Conservation (phyloP, 345 rosid genomes). For the Clarkia xantiana region DNA sequence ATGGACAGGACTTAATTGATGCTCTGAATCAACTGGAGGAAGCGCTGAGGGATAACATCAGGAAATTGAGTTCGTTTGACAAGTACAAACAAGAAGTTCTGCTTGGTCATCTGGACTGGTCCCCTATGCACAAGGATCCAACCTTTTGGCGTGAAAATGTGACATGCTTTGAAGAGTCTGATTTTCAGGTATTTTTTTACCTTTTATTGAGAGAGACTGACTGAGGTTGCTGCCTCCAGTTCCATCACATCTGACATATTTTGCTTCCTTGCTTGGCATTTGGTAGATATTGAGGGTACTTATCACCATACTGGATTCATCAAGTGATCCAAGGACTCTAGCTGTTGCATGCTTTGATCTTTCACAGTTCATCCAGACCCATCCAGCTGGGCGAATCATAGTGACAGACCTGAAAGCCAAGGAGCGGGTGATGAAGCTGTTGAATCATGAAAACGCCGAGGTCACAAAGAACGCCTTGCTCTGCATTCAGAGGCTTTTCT, state of each 20-base stretch:
- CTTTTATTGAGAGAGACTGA: neutral
- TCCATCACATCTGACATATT: neutral
- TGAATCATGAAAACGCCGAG: constrained; percentile 34
- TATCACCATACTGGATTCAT: constrained; percentile 74
- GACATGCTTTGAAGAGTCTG: constrained; percentile 71
- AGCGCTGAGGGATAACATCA: constrained; percentile 64
- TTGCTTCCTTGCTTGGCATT: neutral
- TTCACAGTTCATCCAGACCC: constrained; percentile 86
- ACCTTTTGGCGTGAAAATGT: constrained; percentile 89
- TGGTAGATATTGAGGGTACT: constrained; percentile 86
- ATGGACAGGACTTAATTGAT: constrained; percentile 62
- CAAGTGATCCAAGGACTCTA: constrained; percentile 70
- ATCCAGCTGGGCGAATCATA: constrained; percentile 83
- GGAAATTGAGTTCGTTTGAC: constrained; percentile 81
- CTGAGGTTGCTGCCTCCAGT: too few species aligned
- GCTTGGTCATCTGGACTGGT: constrained; percentile 95
- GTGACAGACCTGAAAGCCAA: constrained; percentile 81
- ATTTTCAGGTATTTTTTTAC: constrained; percentile 59
- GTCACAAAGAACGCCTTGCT: constrained; percentile 35
- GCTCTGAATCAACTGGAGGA: constrained; percentile 74
- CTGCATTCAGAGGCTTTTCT: constrained; percentile 34
- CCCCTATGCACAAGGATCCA: constrained; percentile 92
- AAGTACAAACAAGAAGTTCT: constrained; percentile 95
- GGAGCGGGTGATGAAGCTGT: constrained; percentile 46
- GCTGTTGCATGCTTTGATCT: constrained; percentile 90